Percentiles rank a stretch among this genome's conserved stretches.
These are phyloP conservation scores for Diplodia mutila DNA, from an alignment of 2,329 filamentous ascomycete genomes.

Conservation along the genomic window DNA sequence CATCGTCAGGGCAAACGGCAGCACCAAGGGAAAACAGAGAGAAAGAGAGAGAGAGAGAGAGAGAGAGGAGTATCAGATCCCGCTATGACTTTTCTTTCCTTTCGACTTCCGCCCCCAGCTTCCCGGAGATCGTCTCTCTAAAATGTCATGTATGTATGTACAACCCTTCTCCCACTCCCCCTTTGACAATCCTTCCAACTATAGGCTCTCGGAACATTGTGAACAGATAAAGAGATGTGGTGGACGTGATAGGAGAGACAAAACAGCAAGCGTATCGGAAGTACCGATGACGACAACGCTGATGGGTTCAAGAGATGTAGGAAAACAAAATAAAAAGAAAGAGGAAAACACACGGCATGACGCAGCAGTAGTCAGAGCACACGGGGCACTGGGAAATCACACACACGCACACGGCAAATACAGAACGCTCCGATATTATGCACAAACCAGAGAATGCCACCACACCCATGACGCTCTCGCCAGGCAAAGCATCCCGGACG, in stretches of 20 bases:
- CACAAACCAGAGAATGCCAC: constrained; percentile 23
- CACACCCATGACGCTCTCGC: constrained; percentile 9
- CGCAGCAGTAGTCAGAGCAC: constrained; percentile 8
- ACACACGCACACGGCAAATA: neutral
- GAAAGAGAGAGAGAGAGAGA: too few species aligned
- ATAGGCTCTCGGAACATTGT: neutral
- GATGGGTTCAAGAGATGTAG: neutral
- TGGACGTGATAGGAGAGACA: neutral
- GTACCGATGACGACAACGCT: neutral
- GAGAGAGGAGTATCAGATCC: neutral
- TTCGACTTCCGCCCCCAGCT: neutral
- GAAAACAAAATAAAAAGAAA: neutral
- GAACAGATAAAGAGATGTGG: neutral
- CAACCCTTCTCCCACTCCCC: neutral
- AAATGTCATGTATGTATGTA: neutral
- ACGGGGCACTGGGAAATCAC: neutral
- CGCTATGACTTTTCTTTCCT: neutral
- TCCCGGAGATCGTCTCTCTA: neutral
- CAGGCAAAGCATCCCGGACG: neutral
- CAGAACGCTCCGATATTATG: constrained; percentile 24
- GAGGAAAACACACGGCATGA: constrained; percentile 4
- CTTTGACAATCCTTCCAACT: too few species aligned
- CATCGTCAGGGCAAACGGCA: too few species aligned
- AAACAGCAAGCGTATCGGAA: neutral
- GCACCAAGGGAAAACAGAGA: too few species aligned